Evolutionary conservation across 2,329 filamentous ascomycete genomes (phyloP).

Genomic region (Phyllosticta citriasiana): DNA sequence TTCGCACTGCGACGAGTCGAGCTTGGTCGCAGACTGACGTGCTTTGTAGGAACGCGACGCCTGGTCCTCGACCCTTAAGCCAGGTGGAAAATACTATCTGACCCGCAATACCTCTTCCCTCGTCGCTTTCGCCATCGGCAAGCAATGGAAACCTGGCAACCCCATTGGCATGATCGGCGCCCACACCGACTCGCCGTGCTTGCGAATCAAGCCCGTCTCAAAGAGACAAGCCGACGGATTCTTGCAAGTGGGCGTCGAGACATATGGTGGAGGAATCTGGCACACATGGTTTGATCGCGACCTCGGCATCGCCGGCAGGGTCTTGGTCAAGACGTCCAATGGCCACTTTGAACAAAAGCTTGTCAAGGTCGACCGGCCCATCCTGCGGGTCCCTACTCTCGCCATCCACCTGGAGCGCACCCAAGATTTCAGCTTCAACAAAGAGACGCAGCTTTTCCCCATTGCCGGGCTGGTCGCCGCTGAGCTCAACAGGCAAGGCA

Average conservation of each 20-base stretch:
- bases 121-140: slow-evolving; percentile 83
- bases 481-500: slow-evolving; percentile 70
- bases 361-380: slow-evolving; percentile 81
- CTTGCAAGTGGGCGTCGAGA: slow-evolving; percentile 90
- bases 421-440: slow-evolving; percentile 84
- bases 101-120: slow-evolving; percentile 90
- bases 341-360: slow-evolving; percentile 73
- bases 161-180: slow-evolving; percentile 87
- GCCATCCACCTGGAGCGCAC: slow-evolving; percentile 89
- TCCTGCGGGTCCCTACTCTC: slow-evolving; percentile 84
- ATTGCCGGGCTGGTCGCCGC: slow-evolving; percentile 81
- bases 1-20: slow-evolving; percentile 18
- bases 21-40: not conserved
- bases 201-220: slow-evolving; percentile 88
- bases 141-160: slow-evolving; percentile 85
- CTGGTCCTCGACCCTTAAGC: slow-evolving; percentile 69
- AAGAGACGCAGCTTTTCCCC: slow-evolving; percentile 90
- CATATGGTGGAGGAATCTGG: slow-evolving; percentile 92
- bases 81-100: slow-evolving; percentile 92
- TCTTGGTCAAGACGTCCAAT: slow-evolving; percentile 65
- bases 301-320: slow-evolving; percentile 78
- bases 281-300: slow-evolving; percentile 98
- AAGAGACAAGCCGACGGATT: slow-evolving; percentile 82
- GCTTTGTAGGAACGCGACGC: slow-evolving; percentile 65
- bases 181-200: slow-evolving; percentile 87